These are phyloP conservation scores for Fonsecaea pedrosoi DNA, from an alignment of 2,329 filamentous ascomycete species.

Conservation along the genomic window DNA sequence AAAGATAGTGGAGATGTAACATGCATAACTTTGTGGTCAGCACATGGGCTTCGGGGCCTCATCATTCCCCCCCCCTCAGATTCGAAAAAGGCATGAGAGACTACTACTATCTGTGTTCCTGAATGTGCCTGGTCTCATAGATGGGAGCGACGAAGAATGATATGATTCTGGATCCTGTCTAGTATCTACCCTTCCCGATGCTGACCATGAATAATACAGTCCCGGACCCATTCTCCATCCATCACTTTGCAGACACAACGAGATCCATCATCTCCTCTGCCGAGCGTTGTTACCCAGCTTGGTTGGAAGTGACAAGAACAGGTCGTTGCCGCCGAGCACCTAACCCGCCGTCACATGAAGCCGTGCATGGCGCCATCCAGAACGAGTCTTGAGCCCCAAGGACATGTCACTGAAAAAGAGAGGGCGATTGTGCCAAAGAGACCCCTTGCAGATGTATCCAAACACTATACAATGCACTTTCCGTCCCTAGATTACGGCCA, in stretches of 20 bases:
- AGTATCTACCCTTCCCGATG: background rate
- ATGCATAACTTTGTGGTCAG: background rate
- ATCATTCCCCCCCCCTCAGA: background rate
- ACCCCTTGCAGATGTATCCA: background rate
- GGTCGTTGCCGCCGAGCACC: conserved; percentile 5
- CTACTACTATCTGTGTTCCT: no score
- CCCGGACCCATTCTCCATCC: background rate
- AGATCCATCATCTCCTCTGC: background rate
- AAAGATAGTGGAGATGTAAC: background rate
- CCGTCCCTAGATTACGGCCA: background rate
- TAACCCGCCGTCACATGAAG: conserved; percentile 21
- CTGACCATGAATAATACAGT: background rate
- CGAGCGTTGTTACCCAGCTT: background rate
- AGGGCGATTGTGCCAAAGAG: background rate
- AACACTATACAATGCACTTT: background rate
- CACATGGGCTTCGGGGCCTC: no score
- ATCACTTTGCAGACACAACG: background rate
- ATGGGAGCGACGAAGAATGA: background rate
- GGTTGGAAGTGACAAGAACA: background rate
- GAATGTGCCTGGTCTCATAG: background rate
- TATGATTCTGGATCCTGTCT: background rate
- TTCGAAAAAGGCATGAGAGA: background rate
- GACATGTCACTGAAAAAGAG: conserved; percentile 1
- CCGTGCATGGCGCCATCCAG: conserved; percentile 12
- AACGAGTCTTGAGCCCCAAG: background rate